Percentiles rank a stretch among this genome's conserved stretches.
These are phyloP conservation scores for Polytrichum formosum DNA, from an alignment of 225 moss, liverwort and hornwort species.

Conservation along the genomic window DNA sequence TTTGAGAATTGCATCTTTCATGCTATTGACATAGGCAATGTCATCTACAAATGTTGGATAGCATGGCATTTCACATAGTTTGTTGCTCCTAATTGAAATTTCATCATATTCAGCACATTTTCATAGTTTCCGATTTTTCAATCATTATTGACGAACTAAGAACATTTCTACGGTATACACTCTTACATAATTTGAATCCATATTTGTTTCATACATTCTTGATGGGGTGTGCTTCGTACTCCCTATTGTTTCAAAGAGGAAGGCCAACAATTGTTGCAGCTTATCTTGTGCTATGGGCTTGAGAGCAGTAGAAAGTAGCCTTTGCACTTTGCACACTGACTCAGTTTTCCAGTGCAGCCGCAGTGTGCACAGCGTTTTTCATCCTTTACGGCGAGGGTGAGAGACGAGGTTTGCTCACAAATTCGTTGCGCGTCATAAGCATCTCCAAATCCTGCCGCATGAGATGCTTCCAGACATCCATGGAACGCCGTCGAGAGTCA, in stretches of 20 bases:
- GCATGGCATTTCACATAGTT: no score
- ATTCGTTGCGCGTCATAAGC: background rate
- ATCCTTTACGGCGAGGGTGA: background rate
- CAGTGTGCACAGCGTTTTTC: background rate
- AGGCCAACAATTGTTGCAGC: no score
- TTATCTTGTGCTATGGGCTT: conserved; percentile 3
- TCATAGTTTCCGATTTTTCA: no score
- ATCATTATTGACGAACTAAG: no score
- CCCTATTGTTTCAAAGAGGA: background rate
- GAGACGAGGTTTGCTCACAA: background rate
- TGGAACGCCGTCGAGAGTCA: background rate
- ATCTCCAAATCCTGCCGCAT: background rate
- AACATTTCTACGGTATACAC: no score
- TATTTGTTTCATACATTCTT: background rate
- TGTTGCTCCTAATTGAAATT: no score
- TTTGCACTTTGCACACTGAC: background rate
- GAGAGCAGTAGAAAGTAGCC: background rate
- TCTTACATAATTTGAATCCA: no score
- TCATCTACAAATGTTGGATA: no score
- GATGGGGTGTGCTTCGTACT: background rate
- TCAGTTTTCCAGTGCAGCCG: background rate
- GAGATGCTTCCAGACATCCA: background rate
- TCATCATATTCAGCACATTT: no score
- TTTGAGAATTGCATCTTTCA: no score
- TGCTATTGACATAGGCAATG: no score